These are phyloP conservation scores for Mycena indigotica DNA, from an alignment of 768 basidiomycete species.

Conservation along the genomic window DNA sequence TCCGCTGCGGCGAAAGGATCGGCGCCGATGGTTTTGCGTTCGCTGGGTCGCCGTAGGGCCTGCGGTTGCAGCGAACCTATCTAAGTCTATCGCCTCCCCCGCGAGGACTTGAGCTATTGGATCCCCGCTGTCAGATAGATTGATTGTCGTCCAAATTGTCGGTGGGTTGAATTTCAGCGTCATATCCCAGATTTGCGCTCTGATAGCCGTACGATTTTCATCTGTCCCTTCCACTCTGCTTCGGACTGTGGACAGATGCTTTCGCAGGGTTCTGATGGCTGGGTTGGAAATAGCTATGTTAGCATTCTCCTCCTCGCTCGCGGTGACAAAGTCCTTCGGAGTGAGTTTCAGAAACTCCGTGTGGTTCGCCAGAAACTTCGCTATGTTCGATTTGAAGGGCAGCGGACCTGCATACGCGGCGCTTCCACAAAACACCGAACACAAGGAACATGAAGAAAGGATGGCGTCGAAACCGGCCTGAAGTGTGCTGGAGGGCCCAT, in stretches of 20 bases:
- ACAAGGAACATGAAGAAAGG: constrained; percentile 30
- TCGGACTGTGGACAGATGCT: constrained; percentile 28
- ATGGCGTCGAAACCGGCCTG: constrained; percentile 26
- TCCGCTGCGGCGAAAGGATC: constrained; percentile 46
- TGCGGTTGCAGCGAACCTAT: constrained; percentile 30
- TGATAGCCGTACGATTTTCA: constrained; percentile 27
- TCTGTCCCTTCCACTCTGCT: constrained; percentile 35
- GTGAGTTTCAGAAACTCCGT: constrained; percentile 28
- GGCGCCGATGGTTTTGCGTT: constrained; percentile 30
- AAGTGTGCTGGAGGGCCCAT: constrained; percentile 34
- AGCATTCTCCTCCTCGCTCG: constrained; percentile 35
- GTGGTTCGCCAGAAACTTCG: constrained; percentile 26
- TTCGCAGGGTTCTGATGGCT: constrained; percentile 25
- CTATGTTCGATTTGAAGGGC: constrained; percentile 33
- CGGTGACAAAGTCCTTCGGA: constrained; percentile 30
- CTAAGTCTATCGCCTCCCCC: constrained; percentile 45
- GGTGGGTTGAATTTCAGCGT: constrained; percentile 33
- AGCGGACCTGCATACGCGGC: constrained; percentile 25
- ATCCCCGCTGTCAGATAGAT: constrained; percentile 42
- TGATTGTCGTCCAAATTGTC: constrained; percentile 46
- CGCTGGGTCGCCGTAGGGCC: constrained; percentile 29
- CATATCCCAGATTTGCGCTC: constrained; percentile 41
- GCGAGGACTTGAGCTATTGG: constrained; percentile 48
- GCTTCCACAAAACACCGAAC: constrained; percentile 34
- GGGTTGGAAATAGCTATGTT: constrained; percentile 27